Evolutionary conservation across 257 asterid genomes (phyloP).

Genomic region (Solanum boliviense): DNA sequence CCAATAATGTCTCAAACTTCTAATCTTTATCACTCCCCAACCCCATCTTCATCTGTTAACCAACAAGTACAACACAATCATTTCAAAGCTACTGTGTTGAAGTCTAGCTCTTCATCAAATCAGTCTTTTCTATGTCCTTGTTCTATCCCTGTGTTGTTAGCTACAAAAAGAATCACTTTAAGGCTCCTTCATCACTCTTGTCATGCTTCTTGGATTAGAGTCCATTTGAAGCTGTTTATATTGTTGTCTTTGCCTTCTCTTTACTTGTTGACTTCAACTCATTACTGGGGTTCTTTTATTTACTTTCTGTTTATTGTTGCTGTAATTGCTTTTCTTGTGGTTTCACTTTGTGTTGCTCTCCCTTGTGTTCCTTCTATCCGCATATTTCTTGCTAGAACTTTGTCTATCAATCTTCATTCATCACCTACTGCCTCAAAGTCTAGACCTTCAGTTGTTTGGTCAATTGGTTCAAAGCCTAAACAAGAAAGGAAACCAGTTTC

Average conservation of each 20-base stretch:
- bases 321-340: constrained; percentile 13
- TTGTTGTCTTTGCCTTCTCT: constrained; percentile 21
- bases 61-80: neutral
- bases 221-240: constrained; percentile 25
- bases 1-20: constrained; percentile 25
- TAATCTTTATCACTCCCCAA: constrained; percentile 20
- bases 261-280: constrained; percentile 18
- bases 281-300: constrained; percentile 14
- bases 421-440: constrained; percentile 3
- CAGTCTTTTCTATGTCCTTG: constrained; percentile 17
- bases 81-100: neutral
- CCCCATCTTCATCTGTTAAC: neutral
- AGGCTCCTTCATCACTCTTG: constrained; percentile 26
- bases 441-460: constrained; percentile 29
- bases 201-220: constrained; percentile 22
- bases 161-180: constrained; percentile 28
- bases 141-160: constrained; percentile 17
- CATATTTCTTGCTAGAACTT: constrained; percentile 15
- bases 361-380: constrained; percentile 27
- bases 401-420: constrained; percentile 12
- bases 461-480: constrained; percentile 33
- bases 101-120: constrained; percentile 2
- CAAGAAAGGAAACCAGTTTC: constrained; percentile 15
- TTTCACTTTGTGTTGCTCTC: constrained; percentile 17
- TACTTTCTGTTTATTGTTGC: constrained; percentile 10